Conservation (phyloP, 306 rosid genomes). For the barrel medic (Medicago truncatula) region MtrunA17r5.0-ANR NC_053045.1:25065001-25065500, state of each 20-base stretch:
- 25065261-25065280: constrained; percentile 41
- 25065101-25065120: constrained; percentile 73
- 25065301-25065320: constrained; percentile 38
- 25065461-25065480: background rate
- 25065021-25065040: constrained; percentile 26
- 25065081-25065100: constrained; percentile 98
- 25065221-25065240: constrained; percentile 39
- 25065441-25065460: background rate
- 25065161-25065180: constrained; percentile 39
- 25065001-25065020: constrained; percentile 26
- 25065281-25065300: constrained; percentile 23
- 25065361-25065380: constrained; percentile 2
- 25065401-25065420: constrained; percentile 18
- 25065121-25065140: constrained; percentile 52
- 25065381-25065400: constrained; percentile 48
- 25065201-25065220: constrained; percentile 32
- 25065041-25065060: constrained; percentile 48
- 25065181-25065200: constrained; percentile 43
- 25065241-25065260: constrained; percentile 39
- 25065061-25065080: constrained; percentile 40
- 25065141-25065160: constrained; percentile 99
- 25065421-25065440: constrained; percentile 1
- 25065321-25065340: constrained; percentile 35
- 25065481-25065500: constrained; percentile 12
- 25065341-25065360: background rate